These are phyloP conservation scores for Trichophyton simii DNA, from an alignment of 2,329 filamentous ascomycete genomes.

Conservation along the genomic window DNA sequence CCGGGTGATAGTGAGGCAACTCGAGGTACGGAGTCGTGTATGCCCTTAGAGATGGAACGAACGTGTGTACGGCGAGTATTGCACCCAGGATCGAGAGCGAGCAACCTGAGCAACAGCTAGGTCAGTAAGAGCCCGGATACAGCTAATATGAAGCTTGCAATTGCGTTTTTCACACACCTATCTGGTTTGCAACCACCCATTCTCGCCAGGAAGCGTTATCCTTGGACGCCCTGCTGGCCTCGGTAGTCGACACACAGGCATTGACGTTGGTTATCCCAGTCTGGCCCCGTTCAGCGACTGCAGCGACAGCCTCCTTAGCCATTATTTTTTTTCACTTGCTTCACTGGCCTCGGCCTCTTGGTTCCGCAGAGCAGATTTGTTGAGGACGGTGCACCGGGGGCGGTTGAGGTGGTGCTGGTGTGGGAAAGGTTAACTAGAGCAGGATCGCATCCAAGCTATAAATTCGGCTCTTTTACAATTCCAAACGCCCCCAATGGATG, in stretches of 20 bases:
- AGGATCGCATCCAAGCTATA: background rate
- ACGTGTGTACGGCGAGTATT: conserved; percentile 66
- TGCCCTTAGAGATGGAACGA: conserved; percentile 65
- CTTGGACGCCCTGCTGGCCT: conserved; percentile 14
- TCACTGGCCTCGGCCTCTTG: too few species aligned
- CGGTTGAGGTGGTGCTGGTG: too few species aligned
- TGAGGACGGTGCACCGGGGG: background rate
- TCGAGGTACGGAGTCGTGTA: conserved; percentile 81
- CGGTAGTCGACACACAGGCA: conserved; percentile 25
- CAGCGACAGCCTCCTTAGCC: background rate
- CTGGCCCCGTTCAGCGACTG: background rate
- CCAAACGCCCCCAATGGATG: background rate
- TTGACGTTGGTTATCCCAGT: conserved; percentile 24
- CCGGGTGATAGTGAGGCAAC: conserved; percentile 66
- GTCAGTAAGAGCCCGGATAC: background rate
- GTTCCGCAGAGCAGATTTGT: background rate
- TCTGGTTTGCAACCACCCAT: conserved; percentile 68
- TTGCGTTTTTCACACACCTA: conserved; percentile 45
- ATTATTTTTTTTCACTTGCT: background rate
- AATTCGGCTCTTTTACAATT: background rate
- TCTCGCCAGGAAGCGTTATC: conserved; percentile 31
- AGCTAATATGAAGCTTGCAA: background rate
- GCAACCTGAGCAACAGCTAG: conserved; percentile 46
- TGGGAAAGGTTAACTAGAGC: background rate
- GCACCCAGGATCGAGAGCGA: conserved; percentile 76